Percentiles rank a stretch among this genome's conserved stretches.
Evolutionary conservation across 2,329 filamentous ascomycete genomes (phyloP).

Genomic region (Calcarisporium arbuscula): DNA sequence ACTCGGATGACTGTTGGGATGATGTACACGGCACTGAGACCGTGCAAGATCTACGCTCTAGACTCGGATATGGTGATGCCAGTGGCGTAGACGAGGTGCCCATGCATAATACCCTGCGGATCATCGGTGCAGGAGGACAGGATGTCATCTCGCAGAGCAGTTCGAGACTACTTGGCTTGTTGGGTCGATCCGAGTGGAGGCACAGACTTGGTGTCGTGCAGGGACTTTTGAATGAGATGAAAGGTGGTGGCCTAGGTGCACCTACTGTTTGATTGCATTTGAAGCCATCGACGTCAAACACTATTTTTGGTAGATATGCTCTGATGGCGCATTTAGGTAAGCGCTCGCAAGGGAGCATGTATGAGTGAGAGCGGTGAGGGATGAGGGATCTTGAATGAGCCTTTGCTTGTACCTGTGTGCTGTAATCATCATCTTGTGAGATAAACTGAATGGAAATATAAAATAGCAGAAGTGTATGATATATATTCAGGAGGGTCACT

Average conservation of each 20-base stretch:
- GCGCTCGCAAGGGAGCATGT: too few relatives aligned
- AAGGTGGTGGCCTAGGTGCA: background rate
- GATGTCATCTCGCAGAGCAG: constrained; percentile 22
- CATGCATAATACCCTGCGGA: constrained; percentile 23
- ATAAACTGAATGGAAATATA: too few relatives aligned
- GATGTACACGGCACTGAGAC: constrained; percentile 9
- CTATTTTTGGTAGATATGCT: too few relatives aligned
- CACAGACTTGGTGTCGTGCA: constrained; percentile 18
- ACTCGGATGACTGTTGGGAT: constrained; percentile 10
- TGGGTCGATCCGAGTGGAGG: constrained; percentile 29
- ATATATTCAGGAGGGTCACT: too few relatives aligned
- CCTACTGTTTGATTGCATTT: too few relatives aligned
- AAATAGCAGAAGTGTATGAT: too few relatives aligned
- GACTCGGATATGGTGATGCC: constrained; percentile 10
- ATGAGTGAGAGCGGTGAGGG: too few relatives aligned
- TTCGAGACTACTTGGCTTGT: constrained; percentile 22
- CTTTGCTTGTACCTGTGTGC: too few relatives aligned
- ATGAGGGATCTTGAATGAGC: too few relatives aligned
- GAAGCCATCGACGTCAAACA: too few relatives aligned
- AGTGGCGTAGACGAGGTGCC: constrained; percentile 11
- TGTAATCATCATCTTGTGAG: too few relatives aligned
- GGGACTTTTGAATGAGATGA: constrained; percentile 12
- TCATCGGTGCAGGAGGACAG: constrained; percentile 23
- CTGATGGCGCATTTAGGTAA: too few relatives aligned
- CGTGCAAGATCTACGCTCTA: constrained; percentile 12